Conservation (phyloP, 2,329 filamentous ascomycete species). For the Gaeumannomyces sp. region DNA sequence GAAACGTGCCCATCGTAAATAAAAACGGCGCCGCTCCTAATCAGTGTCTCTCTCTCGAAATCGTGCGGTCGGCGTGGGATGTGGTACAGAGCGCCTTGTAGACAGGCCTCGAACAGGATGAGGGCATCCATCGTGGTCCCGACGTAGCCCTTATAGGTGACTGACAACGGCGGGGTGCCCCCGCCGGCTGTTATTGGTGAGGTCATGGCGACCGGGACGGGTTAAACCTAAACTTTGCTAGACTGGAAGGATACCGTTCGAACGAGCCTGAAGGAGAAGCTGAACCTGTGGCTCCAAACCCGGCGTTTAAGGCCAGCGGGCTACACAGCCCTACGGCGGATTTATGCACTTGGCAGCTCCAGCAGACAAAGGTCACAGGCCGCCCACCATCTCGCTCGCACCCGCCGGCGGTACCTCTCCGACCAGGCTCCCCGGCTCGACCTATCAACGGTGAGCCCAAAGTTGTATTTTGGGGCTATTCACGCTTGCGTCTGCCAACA, state of each 20-base stretch:
- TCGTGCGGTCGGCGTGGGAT: slow-evolving; percentile 82
- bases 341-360: no score
- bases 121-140: slow-evolving; percentile 69
- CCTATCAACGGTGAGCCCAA: no score
- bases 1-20: slow-evolving; percentile 89
- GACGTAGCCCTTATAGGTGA: slow-evolving; percentile 45
- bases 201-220: neutral
- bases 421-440: no score
- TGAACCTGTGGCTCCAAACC: no score
- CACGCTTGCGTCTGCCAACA: no score
- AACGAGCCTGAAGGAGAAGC: no score
- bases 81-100: slow-evolving; percentile 64
- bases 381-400: no score
- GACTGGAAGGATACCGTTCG: neutral
- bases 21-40: slow-evolving; percentile 79
- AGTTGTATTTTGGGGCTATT: no score
- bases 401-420: no score
- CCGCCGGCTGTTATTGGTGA: neutral
- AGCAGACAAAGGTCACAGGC: no score
- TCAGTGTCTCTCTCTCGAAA: slow-evolving; percentile 68
- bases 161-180: slow-evolving; percentile 1
- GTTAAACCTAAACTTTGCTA: neutral
- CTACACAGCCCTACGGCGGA: no score
- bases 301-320: no score
- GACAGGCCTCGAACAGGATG: slow-evolving; percentile 72